phyloP scores from a whole-genome alignment of 163 green algal species.

The Scenedesmus sp. region DNA sequence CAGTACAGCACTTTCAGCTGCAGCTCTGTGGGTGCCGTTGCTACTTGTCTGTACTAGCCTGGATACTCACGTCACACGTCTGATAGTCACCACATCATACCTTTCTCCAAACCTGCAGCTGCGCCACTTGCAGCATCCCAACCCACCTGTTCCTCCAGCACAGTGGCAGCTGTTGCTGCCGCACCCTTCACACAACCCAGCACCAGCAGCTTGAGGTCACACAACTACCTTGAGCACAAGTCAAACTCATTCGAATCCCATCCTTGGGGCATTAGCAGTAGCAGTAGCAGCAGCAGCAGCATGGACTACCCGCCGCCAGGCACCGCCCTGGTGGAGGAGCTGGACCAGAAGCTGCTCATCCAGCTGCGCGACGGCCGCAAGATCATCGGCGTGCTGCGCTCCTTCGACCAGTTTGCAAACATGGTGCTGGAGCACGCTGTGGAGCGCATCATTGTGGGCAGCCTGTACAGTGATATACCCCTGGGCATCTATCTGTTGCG shows the following conservation, averaged over 20 bases:
- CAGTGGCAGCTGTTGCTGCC: not conserved
- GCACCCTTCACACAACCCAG: not conserved
- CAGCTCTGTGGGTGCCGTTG: not conserved
- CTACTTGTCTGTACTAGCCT: not conserved
- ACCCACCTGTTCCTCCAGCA: not conserved
- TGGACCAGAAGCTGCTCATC: conserved; percentile 89
- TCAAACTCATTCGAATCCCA: no score
- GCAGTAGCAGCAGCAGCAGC: not conserved
- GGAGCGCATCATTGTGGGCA: conserved; percentile 94
- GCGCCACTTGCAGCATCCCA: not conserved
- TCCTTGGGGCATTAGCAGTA: not conserved
- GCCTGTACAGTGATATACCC: conserved; percentile 89
- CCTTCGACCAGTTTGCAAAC: conserved; percentile 98
- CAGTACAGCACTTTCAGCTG: not conserved
- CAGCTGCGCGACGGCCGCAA: conserved; percentile 95
- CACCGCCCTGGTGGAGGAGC: conserved; percentile 84
- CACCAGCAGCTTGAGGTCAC: not conserved
- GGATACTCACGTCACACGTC: not conserved
- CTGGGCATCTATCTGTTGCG: conserved; percentile 94
- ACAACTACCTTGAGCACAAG: not conserved
- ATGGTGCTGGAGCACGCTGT: conserved; percentile 91
- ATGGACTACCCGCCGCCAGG: conserved; percentile 67
- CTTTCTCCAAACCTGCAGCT: not conserved
- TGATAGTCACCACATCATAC: no score
- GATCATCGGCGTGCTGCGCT: conserved; percentile 91